Percentiles rank a stretch among this genome's conserved stretches.
Evolutionary conservation across 2,329 filamentous ascomycete species (phyloP).

Genomic region (Decorospora gaudefroyi): DNA sequence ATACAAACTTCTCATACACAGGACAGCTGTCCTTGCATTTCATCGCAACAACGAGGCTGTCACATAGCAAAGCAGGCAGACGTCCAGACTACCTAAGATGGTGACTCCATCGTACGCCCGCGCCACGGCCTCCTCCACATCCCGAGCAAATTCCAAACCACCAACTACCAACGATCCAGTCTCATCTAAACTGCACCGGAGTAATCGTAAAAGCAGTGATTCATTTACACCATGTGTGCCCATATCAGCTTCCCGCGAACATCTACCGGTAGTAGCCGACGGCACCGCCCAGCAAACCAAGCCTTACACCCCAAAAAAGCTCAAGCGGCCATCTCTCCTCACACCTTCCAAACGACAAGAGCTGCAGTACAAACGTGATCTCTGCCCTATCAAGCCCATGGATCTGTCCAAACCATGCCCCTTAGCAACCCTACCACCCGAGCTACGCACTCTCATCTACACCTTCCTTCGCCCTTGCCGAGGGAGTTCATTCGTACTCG

Average conservation of each 20-base stretch:
- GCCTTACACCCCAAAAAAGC: slow-evolving; percentile 2
- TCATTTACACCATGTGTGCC: no score
- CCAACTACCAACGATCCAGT: not conserved
- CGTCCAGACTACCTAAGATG: slow-evolving; percentile 13
- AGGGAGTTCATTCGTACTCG: no score
- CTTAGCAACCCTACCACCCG: slow-evolving; percentile 7
- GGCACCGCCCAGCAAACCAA: not conserved
- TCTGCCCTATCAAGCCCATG: slow-evolving; percentile 6
- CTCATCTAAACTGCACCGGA: not conserved
- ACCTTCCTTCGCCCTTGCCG: slow-evolving; percentile 15
- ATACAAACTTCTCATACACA: no score
- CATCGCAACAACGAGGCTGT: not conserved
- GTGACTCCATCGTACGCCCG: slow-evolving; percentile 26
- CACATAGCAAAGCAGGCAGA: not conserved
- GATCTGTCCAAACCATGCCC: slow-evolving; percentile 5
- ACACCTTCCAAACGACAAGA: slow-evolving; percentile 6
- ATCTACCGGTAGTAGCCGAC: not conserved
- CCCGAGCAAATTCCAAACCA: slow-evolving; percentile 8
- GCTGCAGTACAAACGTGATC: slow-evolving; percentile 7
- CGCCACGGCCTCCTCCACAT: slow-evolving; percentile 23
- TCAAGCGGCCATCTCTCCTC: slow-evolving; percentile 11
- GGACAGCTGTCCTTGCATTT: not conserved
- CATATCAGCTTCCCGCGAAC: no score
- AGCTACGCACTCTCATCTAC: slow-evolving; percentile 13
- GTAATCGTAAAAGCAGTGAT: no score